Evolutionary conservation across 257 asterid genomes (phyloP).

Genomic region (Penstemon newberryi): DNA sequence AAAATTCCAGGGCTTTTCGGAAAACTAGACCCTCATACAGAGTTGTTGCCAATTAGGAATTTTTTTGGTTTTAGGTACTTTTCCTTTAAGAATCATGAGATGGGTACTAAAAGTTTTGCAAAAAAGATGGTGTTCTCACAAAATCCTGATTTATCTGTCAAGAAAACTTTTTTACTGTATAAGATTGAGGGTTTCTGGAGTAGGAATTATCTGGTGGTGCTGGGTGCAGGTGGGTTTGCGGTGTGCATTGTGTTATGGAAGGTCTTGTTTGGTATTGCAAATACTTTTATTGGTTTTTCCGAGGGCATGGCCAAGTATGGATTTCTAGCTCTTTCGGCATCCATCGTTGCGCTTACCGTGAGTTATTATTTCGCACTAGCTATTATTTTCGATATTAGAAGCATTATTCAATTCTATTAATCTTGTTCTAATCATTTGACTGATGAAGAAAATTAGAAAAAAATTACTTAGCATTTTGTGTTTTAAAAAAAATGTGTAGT

Average conservation of each 20-base stretch:
- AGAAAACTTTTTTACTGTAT: constrained; percentile 46
- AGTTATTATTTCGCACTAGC: constrained; percentile 40
- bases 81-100: constrained; percentile 41
- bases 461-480: neutral
- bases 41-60: constrained; percentile 30
- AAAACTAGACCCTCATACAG: constrained; percentile 35
- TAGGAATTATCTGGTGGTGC: constrained; percentile 62
- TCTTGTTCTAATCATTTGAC: too few relatives aligned
- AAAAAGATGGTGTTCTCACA: constrained; percentile 31
- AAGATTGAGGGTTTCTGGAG: constrained; percentile 86
- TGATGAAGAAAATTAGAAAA: too few relatives aligned
- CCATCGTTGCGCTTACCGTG: constrained; percentile 88
- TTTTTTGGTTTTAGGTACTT: constrained; percentile 53
- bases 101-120: constrained; percentile 46
- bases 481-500: neutral
- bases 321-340: constrained; percentile 84
- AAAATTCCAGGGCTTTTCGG: constrained; percentile 32
- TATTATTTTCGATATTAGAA: neutral
- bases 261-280: constrained; percentile 82
- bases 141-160: constrained; percentile 46
- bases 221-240: constrained; percentile 77
- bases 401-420: too few relatives aligned
- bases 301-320: constrained; percentile 99
- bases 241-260: constrained; percentile 88
- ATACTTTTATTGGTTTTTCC: constrained; percentile 69